phyloP scores from a whole-genome alignment of 2,329 filamentous ascomycete species.

The Didymella glomerata region DNA sequence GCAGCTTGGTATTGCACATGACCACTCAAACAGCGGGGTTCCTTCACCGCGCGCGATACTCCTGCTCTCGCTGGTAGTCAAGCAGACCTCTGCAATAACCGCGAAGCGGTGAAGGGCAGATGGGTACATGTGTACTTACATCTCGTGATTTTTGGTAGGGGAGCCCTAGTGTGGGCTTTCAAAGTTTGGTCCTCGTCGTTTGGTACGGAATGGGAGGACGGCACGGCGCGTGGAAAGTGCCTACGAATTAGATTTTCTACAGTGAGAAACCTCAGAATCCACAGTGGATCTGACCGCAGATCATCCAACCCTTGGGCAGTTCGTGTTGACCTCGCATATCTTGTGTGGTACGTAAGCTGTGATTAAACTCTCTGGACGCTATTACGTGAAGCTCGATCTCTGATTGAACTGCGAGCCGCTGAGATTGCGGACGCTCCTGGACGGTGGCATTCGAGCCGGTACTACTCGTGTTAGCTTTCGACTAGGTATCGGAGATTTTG shows the following conservation, averaged over 20 bases:
- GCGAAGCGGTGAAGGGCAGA: slow-evolving; percentile 22
- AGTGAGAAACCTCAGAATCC: slow-evolving; percentile 22
- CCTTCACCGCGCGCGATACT: background rate
- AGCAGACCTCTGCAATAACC: slow-evolving; percentile 24
- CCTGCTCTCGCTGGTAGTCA: slow-evolving; percentile 1
- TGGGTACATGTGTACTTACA: background rate
- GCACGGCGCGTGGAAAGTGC: slow-evolving; percentile 39
- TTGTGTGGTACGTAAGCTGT: background rate
- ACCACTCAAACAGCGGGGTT: background rate
- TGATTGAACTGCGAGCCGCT: slow-evolving; percentile 18
- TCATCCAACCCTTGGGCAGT: slow-evolving; percentile 15
- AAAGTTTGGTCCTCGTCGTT: slow-evolving; percentile 27
- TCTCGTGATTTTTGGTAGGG: background rate
- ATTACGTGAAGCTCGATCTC: background rate
- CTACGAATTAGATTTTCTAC: slow-evolving; percentile 39
- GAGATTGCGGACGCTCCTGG: slow-evolving; percentile 1
- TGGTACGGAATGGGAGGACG: slow-evolving; percentile 38
- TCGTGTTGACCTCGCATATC: slow-evolving; percentile 3
- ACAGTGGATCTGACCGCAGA: slow-evolving; percentile 38
- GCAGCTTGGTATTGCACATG: background rate
- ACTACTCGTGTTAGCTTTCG: slow-evolving; percentile 2
- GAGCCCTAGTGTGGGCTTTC: slow-evolving; percentile 2
- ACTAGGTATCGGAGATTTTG: slow-evolving; percentile 21
- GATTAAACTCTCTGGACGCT: slow-evolving; percentile 3
- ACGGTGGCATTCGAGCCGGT: background rate